Percentiles rank a stretch among this genome's conserved stretches.
Conservation (phyloP, 2,329 filamentous ascomycete genomes). For the Penicillium thymicola region DNA sequence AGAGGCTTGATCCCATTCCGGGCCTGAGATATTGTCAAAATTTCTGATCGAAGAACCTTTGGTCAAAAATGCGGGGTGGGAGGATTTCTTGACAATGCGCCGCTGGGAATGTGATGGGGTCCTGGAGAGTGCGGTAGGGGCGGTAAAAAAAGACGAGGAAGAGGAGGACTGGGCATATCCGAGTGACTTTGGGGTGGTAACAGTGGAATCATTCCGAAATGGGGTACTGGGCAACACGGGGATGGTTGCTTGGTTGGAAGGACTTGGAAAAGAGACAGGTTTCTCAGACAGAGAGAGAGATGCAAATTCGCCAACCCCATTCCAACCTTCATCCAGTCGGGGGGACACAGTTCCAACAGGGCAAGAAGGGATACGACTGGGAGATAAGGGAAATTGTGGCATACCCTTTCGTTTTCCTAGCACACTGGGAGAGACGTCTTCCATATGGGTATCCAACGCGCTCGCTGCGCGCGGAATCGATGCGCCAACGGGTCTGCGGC, state of each 20-base stretch:
- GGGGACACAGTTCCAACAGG: constrained; percentile 9
- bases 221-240: constrained; percentile 6
- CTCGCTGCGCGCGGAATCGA: constrained; percentile 43
- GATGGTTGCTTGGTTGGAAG: neutral
- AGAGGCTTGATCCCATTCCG: constrained; percentile 69
- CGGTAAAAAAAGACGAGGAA: constrained; percentile 14
- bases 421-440: constrained; percentile 36
- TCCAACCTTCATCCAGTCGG: neutral
- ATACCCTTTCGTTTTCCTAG: constrained; percentile 54
- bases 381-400: constrained; percentile 35
- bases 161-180: constrained; percentile 43
- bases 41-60: constrained; percentile 73
- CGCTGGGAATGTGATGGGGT: constrained; percentile 1
- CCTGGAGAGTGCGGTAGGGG: constrained; percentile 34
- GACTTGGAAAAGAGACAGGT: neutral
- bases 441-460: constrained; percentile 42
- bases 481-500: constrained; percentile 47
- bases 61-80: constrained; percentile 56
- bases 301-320: neutral
- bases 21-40: constrained; percentile 34
- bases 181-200: constrained; percentile 12
- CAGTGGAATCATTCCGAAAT: constrained; percentile 11
- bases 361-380: constrained; percentile 13
- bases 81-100: constrained; percentile 30
- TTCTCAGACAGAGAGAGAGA: neutral